These are phyloP conservation scores for Rhynchospora tenuis DNA, from an alignment of 176 grass and related monocot species.

Conservation along the genomic window DNA sequence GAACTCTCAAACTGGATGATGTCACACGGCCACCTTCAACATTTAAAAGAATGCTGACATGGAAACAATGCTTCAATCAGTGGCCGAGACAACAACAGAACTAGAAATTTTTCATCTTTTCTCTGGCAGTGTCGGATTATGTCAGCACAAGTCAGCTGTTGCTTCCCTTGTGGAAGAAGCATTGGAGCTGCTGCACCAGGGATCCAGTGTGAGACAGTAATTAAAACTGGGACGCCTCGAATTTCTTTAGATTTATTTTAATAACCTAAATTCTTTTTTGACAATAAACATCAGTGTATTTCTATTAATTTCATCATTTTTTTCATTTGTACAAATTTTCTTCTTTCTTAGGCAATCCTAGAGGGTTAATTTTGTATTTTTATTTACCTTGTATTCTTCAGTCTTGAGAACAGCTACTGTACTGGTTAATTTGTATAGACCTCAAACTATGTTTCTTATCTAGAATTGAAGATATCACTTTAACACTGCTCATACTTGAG, in stretches of 20 bases:
- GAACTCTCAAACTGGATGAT: constrained; percentile 45
- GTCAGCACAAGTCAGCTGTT: constrained; percentile 31
- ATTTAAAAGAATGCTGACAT: constrained; percentile 33
- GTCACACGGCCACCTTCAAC: neutral
- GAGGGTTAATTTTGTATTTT: neutral
- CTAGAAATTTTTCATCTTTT: constrained; percentile 74
- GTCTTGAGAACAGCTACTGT: neutral
- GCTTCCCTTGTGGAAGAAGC: constrained; percentile 40
- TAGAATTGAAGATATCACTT: neutral
- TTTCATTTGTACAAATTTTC: neutral
- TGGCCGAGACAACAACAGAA: constrained; percentile 59
- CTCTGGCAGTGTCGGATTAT: constrained; percentile 52
- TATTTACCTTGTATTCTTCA: neutral
- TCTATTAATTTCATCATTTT: neutral
- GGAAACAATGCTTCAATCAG: constrained; percentile 19
- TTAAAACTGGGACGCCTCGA: too few species aligned
- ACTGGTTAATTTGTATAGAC: neutral
- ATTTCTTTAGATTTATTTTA: neutral
- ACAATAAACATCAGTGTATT: neutral
- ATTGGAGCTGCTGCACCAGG: constrained; percentile 20
- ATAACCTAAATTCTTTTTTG: neutral
- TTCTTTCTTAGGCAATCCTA: neutral
- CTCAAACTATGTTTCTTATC: neutral
- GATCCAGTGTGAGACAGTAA: neutral
- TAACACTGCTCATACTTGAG: neutral